phyloP scores from a whole-genome alignment of 2,329 filamentous ascomycete species.

The Huntiella decipiens region DNA sequence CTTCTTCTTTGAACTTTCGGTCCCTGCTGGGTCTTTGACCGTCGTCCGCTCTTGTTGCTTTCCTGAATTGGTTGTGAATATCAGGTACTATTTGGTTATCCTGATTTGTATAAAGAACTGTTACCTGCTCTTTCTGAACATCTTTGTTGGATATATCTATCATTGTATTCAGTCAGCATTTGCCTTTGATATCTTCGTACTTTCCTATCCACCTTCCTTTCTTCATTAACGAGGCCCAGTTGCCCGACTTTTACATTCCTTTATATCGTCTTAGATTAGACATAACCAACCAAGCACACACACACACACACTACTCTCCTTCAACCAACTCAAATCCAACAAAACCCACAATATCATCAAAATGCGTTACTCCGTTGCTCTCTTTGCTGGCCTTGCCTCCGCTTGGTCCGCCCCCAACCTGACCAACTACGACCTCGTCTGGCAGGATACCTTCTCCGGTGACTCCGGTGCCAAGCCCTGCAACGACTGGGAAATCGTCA shows the following conservation, averaged over 20 bases:
- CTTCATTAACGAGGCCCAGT: neutral
- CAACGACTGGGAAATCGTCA: constrained; percentile 24
- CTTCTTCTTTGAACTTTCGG: too few species aligned
- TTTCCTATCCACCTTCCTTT: neutral
- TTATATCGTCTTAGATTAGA: constrained; percentile 1
- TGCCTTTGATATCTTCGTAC: too few species aligned
- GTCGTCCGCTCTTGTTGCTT: too few species aligned
- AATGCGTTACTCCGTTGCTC: constrained; percentile 8
- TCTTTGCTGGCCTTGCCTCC: constrained; percentile 17
- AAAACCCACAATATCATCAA: neutral
- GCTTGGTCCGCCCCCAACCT: constrained; percentile 23
- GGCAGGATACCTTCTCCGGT: constrained; percentile 27
- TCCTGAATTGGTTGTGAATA: too few species aligned
- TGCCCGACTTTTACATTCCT: constrained; percentile 1
- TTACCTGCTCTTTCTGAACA: too few species aligned
- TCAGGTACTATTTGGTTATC: too few species aligned
- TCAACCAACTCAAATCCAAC: neutral
- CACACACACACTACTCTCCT: neutral
- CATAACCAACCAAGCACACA: neutral
- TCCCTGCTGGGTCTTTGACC: too few species aligned
- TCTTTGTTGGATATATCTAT: neutral
- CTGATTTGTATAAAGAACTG: too few species aligned
- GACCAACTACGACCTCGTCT: constrained; percentile 21
- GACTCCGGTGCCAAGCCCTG: constrained; percentile 18
- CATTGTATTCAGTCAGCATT: neutral